phyloP scores from a whole-genome alignment of 2,329 filamentous ascomycete genomes.

The Emergomyces pasteurianus region DNA sequence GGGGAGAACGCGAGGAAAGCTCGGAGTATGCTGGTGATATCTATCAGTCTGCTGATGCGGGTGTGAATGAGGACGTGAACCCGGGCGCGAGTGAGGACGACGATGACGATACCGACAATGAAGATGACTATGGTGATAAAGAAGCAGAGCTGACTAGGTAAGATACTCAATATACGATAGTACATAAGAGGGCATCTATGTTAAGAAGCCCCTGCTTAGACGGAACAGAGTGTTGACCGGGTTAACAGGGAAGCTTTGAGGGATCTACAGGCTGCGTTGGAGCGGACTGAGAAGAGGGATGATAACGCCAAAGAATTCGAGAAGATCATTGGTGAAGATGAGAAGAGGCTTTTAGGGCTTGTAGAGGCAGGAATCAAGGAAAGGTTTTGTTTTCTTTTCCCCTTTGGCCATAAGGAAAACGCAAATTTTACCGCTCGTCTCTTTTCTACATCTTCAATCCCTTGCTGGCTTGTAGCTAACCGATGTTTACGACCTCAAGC shows the following conservation, averaged over 20 bases:
- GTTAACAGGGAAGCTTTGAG: conserved; percentile 7
- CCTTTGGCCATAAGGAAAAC: neutral
- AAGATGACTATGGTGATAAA: conserved; percentile 1
- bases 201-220: neutral
- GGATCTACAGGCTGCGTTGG: conserved; percentile 9
- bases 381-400: conserved; percentile 5
- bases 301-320: conserved; percentile 11
- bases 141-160: conserved; percentile 9
- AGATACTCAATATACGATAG: neutral
- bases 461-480: neutral
- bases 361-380: conserved; percentile 6
- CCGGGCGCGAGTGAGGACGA: neutral
- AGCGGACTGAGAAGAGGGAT: conserved; percentile 10
- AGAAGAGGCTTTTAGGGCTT: conserved; percentile 8
- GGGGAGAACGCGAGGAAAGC: neutral
- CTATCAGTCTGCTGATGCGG: neutral
- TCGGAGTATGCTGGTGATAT: neutral
- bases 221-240: neutral
- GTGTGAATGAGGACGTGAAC: neutral
- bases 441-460: neutral
- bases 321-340: conserved; percentile 8
- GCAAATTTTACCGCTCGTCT: neutral
- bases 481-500: neutral
- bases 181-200: neutral
- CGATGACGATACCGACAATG: neutral